These are phyloP conservation scores for Puccinia brachypodii DNA, from an alignment of 1,284 basidiomycete genomes.

Conservation along the genomic window DNA sequence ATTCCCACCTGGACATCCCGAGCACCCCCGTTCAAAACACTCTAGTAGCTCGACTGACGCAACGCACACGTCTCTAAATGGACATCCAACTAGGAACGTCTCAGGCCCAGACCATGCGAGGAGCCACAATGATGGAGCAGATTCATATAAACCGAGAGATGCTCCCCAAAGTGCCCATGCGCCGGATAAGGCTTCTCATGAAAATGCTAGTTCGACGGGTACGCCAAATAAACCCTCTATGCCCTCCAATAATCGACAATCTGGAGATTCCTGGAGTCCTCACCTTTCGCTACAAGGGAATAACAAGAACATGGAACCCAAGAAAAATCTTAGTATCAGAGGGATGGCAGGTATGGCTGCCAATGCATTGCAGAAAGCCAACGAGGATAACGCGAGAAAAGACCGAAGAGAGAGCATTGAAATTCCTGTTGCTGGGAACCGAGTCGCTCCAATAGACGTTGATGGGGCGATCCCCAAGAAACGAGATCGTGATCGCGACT, in stretches of 20 bases:
- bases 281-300: not conserved
- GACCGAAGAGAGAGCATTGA: constrained; percentile 19
- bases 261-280: constrained; percentile 34
- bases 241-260: constrained; percentile 15
- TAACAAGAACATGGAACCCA: constrained; percentile 33
- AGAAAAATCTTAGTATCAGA: constrained; percentile 44
- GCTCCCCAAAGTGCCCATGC: not conserved
- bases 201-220: not conserved
- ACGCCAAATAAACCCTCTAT: not conserved
- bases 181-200: constrained; percentile 6
- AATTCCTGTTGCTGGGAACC: not conserved
- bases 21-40: constrained; percentile 10
- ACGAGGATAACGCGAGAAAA: constrained; percentile 45
- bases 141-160: not conserved
- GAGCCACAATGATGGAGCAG: not conserved
- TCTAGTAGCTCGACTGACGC: constrained; percentile 7
- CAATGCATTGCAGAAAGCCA: constrained; percentile 45
- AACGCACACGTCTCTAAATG: not conserved
- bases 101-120: not conserved
- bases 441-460: constrained; percentile 10
- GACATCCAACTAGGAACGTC: not conserved
- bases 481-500: constrained; percentile 23
- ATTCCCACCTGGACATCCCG: constrained; percentile 9
- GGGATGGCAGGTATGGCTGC: constrained; percentile 46
- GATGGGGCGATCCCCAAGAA: constrained; percentile 16